Evolutionary conservation across 345 rosid species (phyloP).

Genomic region (Hibiscus tridactylites): DNA sequence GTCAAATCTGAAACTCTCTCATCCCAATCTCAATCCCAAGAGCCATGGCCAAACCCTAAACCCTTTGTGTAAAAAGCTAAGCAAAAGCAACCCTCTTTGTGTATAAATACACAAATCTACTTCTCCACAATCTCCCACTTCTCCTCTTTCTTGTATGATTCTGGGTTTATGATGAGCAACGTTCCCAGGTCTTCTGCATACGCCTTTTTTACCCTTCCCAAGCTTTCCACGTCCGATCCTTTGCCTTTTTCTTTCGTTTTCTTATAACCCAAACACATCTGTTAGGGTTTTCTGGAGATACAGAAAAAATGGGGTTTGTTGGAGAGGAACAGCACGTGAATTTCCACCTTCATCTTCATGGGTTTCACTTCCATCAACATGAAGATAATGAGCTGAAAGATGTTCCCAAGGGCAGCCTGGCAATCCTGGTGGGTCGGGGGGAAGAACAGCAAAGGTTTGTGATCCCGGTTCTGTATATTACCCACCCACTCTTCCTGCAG

Average conservation of each 20-base stretch:
- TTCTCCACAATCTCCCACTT: not conserved
- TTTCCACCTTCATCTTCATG: conserved; percentile 41
- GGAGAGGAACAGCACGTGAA: conserved; percentile 30
- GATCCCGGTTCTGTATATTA: conserved; percentile 66
- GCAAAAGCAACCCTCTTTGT: not conserved
- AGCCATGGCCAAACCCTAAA: not conserved
- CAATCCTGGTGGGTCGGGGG: conserved; percentile 68
- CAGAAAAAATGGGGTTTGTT: conserved; percentile 22
- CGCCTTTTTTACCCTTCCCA: conserved; percentile 60
- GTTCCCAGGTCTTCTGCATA: conserved; percentile 71
- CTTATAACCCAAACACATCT: conserved; percentile 17
- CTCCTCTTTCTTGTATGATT: conserved; percentile 6
- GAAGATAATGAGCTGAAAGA: conserved; percentile 22
- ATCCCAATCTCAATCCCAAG: not conserved
- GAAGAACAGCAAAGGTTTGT: conserved; percentile 64
- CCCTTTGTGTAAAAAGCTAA: not conserved
- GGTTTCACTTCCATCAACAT: conserved; percentile 14
- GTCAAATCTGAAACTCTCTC: not conserved
- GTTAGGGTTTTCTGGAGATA: too few relatives aligned
- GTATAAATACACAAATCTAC: conserved; percentile 4
- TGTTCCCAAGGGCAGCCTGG: conserved; percentile 69
- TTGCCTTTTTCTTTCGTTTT: conserved; percentile 61
- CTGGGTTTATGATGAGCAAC: conserved; percentile 61
- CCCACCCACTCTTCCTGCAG: conserved; percentile 63
- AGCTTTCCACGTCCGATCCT: conserved; percentile 68